Base-by-base conservation (phyloP, 768 basidiomycete species). In the Dentipellis fragilis region DNA sequence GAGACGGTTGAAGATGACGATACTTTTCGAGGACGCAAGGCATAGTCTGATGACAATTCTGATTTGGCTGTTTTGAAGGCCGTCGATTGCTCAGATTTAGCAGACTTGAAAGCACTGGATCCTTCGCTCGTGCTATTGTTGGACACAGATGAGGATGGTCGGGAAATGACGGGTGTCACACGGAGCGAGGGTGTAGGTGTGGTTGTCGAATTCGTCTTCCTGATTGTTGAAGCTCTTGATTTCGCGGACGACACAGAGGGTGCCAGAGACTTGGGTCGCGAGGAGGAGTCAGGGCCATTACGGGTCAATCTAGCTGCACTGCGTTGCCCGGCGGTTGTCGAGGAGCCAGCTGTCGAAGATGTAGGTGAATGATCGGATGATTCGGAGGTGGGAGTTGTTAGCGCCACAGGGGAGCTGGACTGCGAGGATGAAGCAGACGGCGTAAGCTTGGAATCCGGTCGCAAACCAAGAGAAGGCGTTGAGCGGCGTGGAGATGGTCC, bases 401-500 rank as follows among this genome's bases (percentile, higher is more conserved):
- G 55, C 39, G 56, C 54, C 6, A 58, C 14, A 23, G 58, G 61
- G 48, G 58, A 62, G 11, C 58, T 19, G 11, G 59, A 52, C 22
- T 60, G 58, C 17, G 58, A 51, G 3, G 58, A 55, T 2, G 63
- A 53, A 5, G 64, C 52, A 38, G 70, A 73, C 17, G 85, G 85
- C 2, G 84, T 85, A 9, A 88, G 72, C 63, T 89, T 88, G 5
- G 85, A 88, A 60, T 89, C 87, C 2, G 87, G 87, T 16, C 70
- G 63, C 17, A 58, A 59, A 10, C 63, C 64, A 1, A 66, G 53
- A 9, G 60, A 63, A 19, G 60, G 53, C n/a, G 62, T 55, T 10
- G 52, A 51, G 16, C 65, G 66, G 3, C 68, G 64, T 9, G 63
- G 64, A 60, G 55, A 58, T 12, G 62, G 42, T n/a, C 2, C 14